Base-by-base conservation (phyloP, 805 yeast genomes). In the Brettanomyces custersianus region DNA sequence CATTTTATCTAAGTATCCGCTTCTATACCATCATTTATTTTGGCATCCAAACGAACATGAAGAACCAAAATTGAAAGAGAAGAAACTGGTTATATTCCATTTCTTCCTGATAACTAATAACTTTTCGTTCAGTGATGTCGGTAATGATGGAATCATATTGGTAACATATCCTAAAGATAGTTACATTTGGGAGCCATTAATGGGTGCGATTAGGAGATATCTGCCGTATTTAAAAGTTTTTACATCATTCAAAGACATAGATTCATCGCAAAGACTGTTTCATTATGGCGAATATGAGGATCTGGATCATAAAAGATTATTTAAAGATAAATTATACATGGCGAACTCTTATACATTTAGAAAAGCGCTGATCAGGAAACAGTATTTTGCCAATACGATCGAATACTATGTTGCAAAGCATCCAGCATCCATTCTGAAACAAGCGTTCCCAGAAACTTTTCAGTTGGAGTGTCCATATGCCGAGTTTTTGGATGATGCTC, bases 211-310 rank as follows among this genome's bases (percentile, higher is more conserved):
- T 33, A 27, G 44, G 8, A 52, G 41, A 17, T 32, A 42, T 29
- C n/a, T 49, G 18, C 27, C 37, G 1, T 18, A 26, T 7, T 5
- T 26, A 9, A 22, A 21, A 12, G 18, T 52, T n/a, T 34, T 35
- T 19, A 19, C 13, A n/a, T 15, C 29, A 3, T 31, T 51, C 12
- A 32, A 29, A 5, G 32, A 24, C 5, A 34, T 40, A 3, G 42
- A 46, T 6, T 29, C 39, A 3, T 41, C 42, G 2, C 41, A 40
- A 0, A 72, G 66, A 41, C 56, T 74, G 0, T 77, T 84, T 47
- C 95, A 86, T 40, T 87, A 76, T 54, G 88, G 86, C 15, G 97
- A 90, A 37, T 90, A 90, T 55, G 98, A 90, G 53, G 86, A 82
- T 33, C 59, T 87, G 17, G 83, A 88, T 49, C 72, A 87, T 50